Evolutionary conservation across 2,329 filamentous ascomycete species (phyloP), one percentile per base, ranked within the genome.

Genomic region (Claviceps fusiformis): DNA sequence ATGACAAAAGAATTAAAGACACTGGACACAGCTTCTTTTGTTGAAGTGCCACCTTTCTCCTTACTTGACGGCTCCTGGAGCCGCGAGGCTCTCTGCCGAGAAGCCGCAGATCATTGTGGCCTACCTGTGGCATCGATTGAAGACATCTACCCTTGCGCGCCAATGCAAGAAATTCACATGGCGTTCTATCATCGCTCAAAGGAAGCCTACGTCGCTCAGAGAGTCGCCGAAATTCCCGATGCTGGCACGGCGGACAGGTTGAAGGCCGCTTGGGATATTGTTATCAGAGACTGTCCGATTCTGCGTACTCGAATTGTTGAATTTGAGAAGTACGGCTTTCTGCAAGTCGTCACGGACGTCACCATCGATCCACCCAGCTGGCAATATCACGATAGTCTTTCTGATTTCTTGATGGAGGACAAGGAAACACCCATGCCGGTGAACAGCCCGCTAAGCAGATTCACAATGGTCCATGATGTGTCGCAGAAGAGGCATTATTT

Each of bases 141-240:
- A 17, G 62, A 63, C 48, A 54, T 62, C 10, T 57, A 60, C n/a
- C 62, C 61, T 2, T 62, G 61, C 45, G 61, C 62, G 11, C 56
- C 62, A 1, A 54, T 63, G 11, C 62, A 63, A 48, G 57, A 62
- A 24, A 59, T 58, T 8, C 54, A 62, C 27, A 50, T 62, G 31
- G 57, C 60, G 3, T 50, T 61, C 33, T 59, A 59, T 6, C 52
- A 55, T 7, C 55, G 54, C 41, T 53, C 51, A 2, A 52, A 55
- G 5, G 57, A 56, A 8, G 56, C 56, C 10, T 63, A 63, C n/a
- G 56, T 61, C 13, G 57, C 55, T 0, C 55, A 55, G 29, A 54
- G 56, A n/a, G 49, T 61, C 13, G 56, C 55, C 8, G 52, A 59
- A 11, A 47, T 62, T 9, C 55, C 53, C 1, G 24, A 41, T 5